phyloP scores from a whole-genome alignment of 345 rosid species.

The Gossypium raimondii region DNA sequence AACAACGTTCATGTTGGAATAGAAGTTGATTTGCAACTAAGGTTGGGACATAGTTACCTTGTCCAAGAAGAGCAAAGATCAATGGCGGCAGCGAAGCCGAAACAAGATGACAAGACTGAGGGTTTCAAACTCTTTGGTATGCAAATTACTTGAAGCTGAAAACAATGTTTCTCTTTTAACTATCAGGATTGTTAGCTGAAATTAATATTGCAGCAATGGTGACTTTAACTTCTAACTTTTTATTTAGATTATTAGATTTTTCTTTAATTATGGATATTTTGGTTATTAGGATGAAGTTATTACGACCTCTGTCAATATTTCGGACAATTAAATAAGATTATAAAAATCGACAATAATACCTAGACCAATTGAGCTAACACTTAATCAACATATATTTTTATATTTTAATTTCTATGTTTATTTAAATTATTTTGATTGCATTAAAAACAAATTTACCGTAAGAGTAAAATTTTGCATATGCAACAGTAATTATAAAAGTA shows the following conservation, averaged over 20 bases:
- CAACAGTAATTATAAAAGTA: too few species aligned
- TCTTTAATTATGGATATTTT: neutral
- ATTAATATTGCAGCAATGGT: neutral
- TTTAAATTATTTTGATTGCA: too few species aligned
- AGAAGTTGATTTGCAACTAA: neutral
- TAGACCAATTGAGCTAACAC: too few species aligned
- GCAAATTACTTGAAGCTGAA: constrained; percentile 22
- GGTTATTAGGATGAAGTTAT: neutral
- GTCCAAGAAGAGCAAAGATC: neutral
- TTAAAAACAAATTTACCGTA: too few species aligned
- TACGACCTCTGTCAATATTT: too few species aligned
- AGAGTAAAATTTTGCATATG: too few species aligned
- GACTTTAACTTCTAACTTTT: neutral
- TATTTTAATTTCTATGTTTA: too few species aligned
- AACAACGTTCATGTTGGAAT: neutral
- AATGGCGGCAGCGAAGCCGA: neutral
- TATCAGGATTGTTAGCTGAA: neutral
- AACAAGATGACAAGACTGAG: neutral
- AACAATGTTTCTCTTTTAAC: neutral
- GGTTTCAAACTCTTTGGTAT: constrained; percentile 48
- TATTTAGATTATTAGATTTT: too few species aligned
- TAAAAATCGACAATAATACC: too few species aligned
- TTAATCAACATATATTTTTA: too few species aligned
- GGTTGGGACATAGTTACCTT: neutral
- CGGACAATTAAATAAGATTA: too few species aligned